A percentile compares a stretch with the other conserved stretches of the same genome.
Evolutionary conservation across 768 basidiomycete genomes (phyloP).

Genomic region (Piloderma croceum): DNA sequence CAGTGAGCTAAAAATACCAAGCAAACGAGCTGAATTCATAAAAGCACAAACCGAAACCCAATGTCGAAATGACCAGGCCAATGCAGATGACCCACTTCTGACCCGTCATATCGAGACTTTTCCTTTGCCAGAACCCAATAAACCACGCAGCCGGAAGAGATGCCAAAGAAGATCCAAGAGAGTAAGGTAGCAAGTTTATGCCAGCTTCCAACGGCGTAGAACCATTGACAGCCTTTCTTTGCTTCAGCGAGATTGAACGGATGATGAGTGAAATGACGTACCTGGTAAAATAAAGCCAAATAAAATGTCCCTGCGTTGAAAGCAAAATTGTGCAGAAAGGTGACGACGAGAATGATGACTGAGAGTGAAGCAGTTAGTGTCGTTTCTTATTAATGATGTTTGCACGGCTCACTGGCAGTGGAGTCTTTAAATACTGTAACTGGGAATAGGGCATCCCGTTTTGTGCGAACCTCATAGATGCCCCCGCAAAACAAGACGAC

Average conservation of each 20-base stretch:
- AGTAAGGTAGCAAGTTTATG: slow-evolving; percentile 73
- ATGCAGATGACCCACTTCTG: slow-evolving; percentile 60
- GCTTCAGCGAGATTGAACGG: slow-evolving; percentile 5
- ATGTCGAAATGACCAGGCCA: slow-evolving; percentile 59
- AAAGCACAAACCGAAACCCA: slow-evolving; percentile 63
- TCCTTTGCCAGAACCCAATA: slow-evolving; percentile 60
- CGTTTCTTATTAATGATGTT: slow-evolving; percentile 7
- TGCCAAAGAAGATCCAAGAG: slow-evolving; percentile 77
- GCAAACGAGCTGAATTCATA: slow-evolving; percentile 3
- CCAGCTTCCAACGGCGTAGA: slow-evolving; percentile 70
- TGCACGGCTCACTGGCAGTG: slow-evolving; percentile 46
- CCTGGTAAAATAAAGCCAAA: slow-evolving; percentile 80
- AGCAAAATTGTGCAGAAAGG: slow-evolving; percentile 77
- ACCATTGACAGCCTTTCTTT: slow-evolving; percentile 62
- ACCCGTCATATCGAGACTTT: slow-evolving; percentile 49
- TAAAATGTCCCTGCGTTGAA: slow-evolving; percentile 86
- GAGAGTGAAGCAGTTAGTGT: slow-evolving; percentile 13
- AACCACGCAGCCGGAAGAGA: slow-evolving; percentile 87
- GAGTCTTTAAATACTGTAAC: slow-evolving; percentile 51
- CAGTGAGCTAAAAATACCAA: slow-evolving; percentile 16
- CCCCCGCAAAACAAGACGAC: slow-evolving; percentile 52
- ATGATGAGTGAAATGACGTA: slow-evolving; percentile 24
- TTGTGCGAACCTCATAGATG: slow-evolving; percentile 62
- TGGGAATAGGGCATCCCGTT: slow-evolving; percentile 69
- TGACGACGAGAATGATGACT: slow-evolving; percentile 64